Conservation (phyloP, 495 filamentous ascomycete species). For the Aspergillus nanangensis region DNA sequence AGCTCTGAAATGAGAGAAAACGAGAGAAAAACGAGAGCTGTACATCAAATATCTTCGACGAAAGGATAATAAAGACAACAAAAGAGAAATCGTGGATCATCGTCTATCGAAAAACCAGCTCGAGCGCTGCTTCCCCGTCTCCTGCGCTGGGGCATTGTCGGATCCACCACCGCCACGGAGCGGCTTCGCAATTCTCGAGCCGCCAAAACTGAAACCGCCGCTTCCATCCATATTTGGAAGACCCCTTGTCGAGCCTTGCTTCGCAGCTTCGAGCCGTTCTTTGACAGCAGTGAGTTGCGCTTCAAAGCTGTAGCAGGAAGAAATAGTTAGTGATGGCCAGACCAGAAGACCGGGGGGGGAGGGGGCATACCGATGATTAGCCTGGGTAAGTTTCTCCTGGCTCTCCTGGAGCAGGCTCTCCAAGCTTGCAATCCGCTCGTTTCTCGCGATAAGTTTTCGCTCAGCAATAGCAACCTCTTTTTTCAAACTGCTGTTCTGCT, state of each 20-base stretch:
- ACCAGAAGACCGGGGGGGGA: neutral
- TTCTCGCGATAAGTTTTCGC: slow-evolving; percentile 90
- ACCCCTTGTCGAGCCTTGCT: slow-evolving; percentile 79
- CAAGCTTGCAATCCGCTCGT: slow-evolving; percentile 91
- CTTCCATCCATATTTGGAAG: slow-evolving; percentile 58
- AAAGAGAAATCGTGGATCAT: slow-evolving; percentile 31
- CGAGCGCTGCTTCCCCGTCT: slow-evolving; percentile 38
- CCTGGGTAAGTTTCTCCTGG: slow-evolving; percentile 93
- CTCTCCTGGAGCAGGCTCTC: slow-evolving; percentile 91
- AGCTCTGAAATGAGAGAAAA: neutral
- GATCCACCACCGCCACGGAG: slow-evolving; percentile 78
- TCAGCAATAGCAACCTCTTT: slow-evolving; percentile 99
- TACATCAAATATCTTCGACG: slow-evolving; percentile 14
- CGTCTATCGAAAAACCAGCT: slow-evolving; percentile 51
- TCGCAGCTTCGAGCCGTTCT: slow-evolving; percentile 93
- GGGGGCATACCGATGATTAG: slow-evolving; percentile 80
- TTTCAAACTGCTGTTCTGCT: slow-evolving; percentile 94
- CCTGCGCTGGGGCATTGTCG: slow-evolving; percentile 41
- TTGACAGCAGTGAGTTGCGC: slow-evolving; percentile 94
- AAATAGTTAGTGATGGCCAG: slow-evolving; percentile 3
- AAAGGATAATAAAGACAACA: slow-evolving; percentile 22
- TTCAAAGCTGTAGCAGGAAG: slow-evolving; percentile 68
- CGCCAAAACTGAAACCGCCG: slow-evolving; percentile 70
- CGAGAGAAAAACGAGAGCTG: neutral
- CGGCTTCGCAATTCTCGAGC: slow-evolving; percentile 92